Percentiles rank a stretch among this genome's conserved stretches.
Conservation (phyloP, 176 grass and related monocot genomes). For the Musa acuminata region DNA sequence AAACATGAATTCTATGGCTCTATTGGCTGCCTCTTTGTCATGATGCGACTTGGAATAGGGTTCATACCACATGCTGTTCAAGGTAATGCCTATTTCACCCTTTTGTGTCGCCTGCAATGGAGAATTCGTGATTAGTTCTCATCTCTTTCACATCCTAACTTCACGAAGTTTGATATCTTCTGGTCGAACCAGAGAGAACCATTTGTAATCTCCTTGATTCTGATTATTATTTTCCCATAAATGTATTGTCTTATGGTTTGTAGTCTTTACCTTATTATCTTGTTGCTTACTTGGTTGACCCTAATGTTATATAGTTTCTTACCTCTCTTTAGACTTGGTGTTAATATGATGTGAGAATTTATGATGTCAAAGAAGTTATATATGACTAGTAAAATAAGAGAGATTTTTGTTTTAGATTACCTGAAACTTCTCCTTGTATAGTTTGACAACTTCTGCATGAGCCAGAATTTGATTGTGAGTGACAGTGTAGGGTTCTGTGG, state of each 20-base stretch:
- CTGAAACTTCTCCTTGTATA: conserved; percentile 36
- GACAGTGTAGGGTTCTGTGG: conserved; percentile 24
- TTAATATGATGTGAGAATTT: too few species aligned
- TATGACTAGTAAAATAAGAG: too few species aligned
- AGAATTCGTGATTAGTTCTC: neutral
- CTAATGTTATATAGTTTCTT: too few species aligned
- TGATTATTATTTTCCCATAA: too few species aligned
- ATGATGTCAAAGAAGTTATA: too few species aligned
- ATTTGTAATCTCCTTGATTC: neutral
- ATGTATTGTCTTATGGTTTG: too few species aligned
- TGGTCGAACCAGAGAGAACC: neutral
- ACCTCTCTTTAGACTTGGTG: too few species aligned
- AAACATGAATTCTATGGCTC: conserved; percentile 31
- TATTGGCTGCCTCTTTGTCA: conserved; percentile 8
- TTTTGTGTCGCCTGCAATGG: conserved; percentile 19
- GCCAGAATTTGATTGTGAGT: conserved; percentile 21
- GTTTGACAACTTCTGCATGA: conserved; percentile 16
- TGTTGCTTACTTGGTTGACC: too few species aligned
- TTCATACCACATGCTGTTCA: conserved; percentile 15
- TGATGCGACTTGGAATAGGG: neutral
- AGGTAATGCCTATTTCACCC: conserved; percentile 35
- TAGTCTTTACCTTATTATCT: too few species aligned
- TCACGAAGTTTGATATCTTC: too few species aligned
- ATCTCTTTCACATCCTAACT: too few species aligned
- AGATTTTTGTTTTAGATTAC: neutral